Percentiles rank a stretch among this genome's conserved stretches.
Evolutionary conservation across 1,139 yeast genomes (phyloP).

Genomic region (Candida smagusa): DNA sequence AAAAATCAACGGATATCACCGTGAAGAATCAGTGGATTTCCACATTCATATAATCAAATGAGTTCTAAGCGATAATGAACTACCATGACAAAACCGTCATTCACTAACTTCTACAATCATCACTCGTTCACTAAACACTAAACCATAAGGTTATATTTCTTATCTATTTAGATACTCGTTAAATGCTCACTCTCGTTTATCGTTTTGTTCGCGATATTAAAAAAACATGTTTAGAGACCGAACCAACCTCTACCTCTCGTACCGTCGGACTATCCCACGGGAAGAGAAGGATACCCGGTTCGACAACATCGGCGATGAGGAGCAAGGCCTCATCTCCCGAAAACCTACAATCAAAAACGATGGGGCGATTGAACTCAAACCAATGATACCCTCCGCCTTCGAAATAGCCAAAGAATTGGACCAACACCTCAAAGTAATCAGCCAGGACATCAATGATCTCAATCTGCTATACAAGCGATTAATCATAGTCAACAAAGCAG

Average conservation of each 20-base stretch:
- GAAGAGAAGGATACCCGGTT: constrained; percentile 26
- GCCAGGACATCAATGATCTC: constrained; percentile 51
- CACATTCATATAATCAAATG: too few species aligned
- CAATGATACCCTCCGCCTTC: constrained; percentile 74
- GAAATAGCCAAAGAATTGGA: constrained; percentile 76
- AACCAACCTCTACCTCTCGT: constrained; percentile 67
- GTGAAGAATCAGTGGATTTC: too few species aligned
- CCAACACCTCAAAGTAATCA: constrained; percentile 48
- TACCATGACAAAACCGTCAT: too few species aligned
- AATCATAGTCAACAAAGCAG: constrained; percentile 81
- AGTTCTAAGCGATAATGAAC: too few species aligned
- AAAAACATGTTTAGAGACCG: constrained; percentile 64
- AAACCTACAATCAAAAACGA: constrained; percentile 15
- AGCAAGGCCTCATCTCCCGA: constrained; percentile 46
- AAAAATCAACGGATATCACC: too few species aligned
- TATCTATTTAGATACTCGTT: too few species aligned
- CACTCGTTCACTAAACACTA: too few species aligned
- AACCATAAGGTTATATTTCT: too few species aligned
- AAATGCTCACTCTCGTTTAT: too few species aligned
- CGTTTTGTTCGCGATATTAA: background rate
- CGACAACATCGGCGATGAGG: constrained; percentile 53
- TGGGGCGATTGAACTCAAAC: constrained; percentile 43
- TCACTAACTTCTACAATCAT: too few species aligned
- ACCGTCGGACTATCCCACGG: constrained; percentile 70
- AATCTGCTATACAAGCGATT: constrained; percentile 75